Conservation (phyloP, 2,329 filamentous ascomycete species). For the Diaporthe nobilis region DNA sequence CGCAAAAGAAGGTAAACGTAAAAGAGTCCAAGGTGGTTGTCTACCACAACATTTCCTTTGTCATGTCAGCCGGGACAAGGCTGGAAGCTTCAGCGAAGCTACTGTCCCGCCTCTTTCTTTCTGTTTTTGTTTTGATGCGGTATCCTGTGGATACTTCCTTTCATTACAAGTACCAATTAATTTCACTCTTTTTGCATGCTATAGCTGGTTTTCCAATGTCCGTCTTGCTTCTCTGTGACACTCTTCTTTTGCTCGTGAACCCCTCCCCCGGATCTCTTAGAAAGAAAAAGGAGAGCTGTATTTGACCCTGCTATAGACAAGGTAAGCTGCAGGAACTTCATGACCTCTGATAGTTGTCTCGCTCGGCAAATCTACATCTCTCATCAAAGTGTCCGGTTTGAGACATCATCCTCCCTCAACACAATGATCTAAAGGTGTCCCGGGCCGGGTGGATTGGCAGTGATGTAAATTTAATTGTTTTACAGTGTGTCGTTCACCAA, state of each 20-base stretch:
- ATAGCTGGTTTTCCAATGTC: not conserved
- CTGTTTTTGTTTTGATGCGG: not conserved
- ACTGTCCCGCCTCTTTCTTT: not conserved
- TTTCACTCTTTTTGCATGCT: not conserved
- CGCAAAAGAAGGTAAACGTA: not conserved
- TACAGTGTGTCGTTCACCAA: not conserved
- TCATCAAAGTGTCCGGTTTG: not conserved
- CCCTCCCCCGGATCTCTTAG: not conserved
- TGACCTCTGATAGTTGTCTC: not conserved
- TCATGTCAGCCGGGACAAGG: not conserved
- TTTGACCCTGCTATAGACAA: not conserved
- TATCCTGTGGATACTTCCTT: slow-evolving; percentile 13
- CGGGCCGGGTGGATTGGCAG: not conserved
- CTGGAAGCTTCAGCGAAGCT: not conserved
- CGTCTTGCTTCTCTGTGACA: not conserved
- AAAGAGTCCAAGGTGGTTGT: not conserved
- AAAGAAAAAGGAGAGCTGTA: not conserved
- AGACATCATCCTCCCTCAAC: not conserved
- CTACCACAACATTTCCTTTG: slow-evolving; percentile 22
- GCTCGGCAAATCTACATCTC: too few species aligned
- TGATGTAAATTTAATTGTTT: not conserved
- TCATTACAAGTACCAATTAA: not conserved
- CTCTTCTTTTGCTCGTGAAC: not conserved
- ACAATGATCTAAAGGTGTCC: not conserved
- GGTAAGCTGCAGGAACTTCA: not conserved